Percentiles rank a stretch among this genome's conserved stretches.
phyloP scores from a whole-genome alignment of 1,284 basidiomycete species.

The Coniferiporia sulphurascens region DNA sequence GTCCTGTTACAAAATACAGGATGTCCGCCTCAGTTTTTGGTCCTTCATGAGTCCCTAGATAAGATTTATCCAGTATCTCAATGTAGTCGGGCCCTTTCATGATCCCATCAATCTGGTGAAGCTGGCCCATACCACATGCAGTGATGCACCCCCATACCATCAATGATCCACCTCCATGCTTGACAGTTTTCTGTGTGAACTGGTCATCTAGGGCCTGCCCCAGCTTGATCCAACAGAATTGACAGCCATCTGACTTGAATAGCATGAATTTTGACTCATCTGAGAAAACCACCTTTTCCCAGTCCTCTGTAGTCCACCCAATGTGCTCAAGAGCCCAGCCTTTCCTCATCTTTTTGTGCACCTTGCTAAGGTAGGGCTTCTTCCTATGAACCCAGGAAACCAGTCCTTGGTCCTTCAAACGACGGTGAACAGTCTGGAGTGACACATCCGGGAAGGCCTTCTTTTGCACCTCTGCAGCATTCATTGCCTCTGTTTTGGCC shows the following conservation, averaged over 20 bases:
- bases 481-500: background rate
- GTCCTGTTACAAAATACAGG: slow-evolving; percentile 30
- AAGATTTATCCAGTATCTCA: slow-evolving; percentile 26
- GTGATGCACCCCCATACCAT: slow-evolving; percentile 30
- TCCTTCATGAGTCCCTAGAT: slow-evolving; percentile 27
- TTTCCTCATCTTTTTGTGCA: background rate
- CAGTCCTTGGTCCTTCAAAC: slow-evolving; percentile 12
- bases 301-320: slow-evolving; percentile 21
- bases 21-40: slow-evolving; percentile 15
- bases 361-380: slow-evolving; percentile 15
- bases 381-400: slow-evolving; percentile 3
- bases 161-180: slow-evolving; percentile 27
- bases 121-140: slow-evolving; percentile 20
- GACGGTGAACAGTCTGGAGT: slow-evolving; percentile 4
- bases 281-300: slow-evolving; percentile 23
- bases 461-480: slow-evolving; percentile 14
- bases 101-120: slow-evolving; percentile 25
- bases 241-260: slow-evolving; percentile 25
- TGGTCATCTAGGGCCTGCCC: slow-evolving; percentile 21
- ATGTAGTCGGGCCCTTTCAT: slow-evolving; percentile 26
- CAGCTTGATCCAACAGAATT: slow-evolving; percentile 21
- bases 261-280: slow-evolving; percentile 26
- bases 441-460: slow-evolving; percentile 10
- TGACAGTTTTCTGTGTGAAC: slow-evolving; percentile 21
- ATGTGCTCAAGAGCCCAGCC: slow-evolving; percentile 17